Percentiles rank a stretch among this genome's conserved stretches.
Evolutionary conservation across 1,284 basidiomycete species (phyloP).

Genomic region (Cutaneotrichosporon dermatis): DNA sequence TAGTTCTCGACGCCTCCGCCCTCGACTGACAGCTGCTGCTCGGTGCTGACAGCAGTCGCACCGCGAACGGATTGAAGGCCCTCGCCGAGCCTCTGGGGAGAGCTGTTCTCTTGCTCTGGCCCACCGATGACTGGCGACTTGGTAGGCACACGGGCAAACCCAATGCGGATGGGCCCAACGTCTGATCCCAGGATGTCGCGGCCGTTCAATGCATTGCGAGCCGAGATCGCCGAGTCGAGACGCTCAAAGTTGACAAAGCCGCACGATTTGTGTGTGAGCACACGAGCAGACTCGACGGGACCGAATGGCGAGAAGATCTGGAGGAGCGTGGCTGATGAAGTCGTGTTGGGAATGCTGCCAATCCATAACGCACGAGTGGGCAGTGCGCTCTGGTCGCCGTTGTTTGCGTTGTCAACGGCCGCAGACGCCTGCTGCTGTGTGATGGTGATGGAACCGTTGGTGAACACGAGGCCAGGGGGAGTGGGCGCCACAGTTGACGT

Average conservation of each 20-base stretch:
- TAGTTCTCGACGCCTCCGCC: conserved; percentile 90
- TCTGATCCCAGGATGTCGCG: conserved; percentile 92
- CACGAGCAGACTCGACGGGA: conserved; percentile 91
- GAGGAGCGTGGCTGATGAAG: conserved; percentile 84
- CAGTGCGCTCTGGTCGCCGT: conserved; percentile 54
- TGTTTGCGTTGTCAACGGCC: conserved; percentile 15
- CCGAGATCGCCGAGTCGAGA: conserved; percentile 89
- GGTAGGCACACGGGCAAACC: conserved; percentile 91
- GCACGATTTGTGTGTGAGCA: conserved; percentile 77
- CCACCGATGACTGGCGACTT: conserved; percentile 53
- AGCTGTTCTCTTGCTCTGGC: conserved; percentile 26
- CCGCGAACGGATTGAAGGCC: conserved; percentile 66
- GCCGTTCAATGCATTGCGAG: conserved; percentile 89
- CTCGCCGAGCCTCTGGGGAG: conserved; percentile 59
- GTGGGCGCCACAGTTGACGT: conserved; percentile 61
- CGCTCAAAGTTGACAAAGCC: conserved; percentile 88
- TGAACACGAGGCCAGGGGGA: conserved; percentile 53
- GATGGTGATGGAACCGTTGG: conserved; percentile 46
- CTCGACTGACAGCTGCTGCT: conserved; percentile 71
- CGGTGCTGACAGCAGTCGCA: conserved; percentile 76
- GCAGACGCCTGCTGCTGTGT: conserved; percentile 19
- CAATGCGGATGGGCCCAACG: conserved; percentile 91
- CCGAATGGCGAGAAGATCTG: conserved; percentile 86
- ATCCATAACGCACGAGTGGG: conserved; percentile 94
- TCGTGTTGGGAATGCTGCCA: conserved; percentile 87